These are phyloP conservation scores for Boletus sensibilis DNA, from an alignment of 768 basidiomycete species.

Conservation along the genomic window DNA sequence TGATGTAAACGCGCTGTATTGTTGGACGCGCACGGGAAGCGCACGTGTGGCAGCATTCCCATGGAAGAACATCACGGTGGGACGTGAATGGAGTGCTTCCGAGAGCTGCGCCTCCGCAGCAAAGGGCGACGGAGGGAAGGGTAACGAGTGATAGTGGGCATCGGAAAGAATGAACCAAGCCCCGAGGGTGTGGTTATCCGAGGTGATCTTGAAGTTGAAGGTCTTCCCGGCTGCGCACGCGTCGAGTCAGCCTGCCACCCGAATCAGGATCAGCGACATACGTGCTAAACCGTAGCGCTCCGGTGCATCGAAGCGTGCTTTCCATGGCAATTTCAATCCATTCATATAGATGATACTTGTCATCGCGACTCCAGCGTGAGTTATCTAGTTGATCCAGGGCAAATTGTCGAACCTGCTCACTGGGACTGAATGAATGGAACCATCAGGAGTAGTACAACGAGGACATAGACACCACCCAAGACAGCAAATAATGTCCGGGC, in stretches of 20 bases:
- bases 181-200: slow-evolving; percentile 78
- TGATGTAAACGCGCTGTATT: slow-evolving; percentile 65
- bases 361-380: slow-evolving; percentile 21
- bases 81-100: slow-evolving; percentile 53
- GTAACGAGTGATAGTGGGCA: slow-evolving; percentile 52
- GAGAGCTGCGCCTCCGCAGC: slow-evolving; percentile 44
- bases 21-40: slow-evolving; percentile 58
- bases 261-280: slow-evolving; percentile 36
- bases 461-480: slow-evolving; percentile 53
- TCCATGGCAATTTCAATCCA: slow-evolving; percentile 58
- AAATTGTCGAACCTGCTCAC: slow-evolving; percentile 40
- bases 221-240: slow-evolving; percentile 66
- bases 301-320: slow-evolving; percentile 62
- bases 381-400: slow-evolving; percentile 14
- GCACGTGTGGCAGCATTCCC: slow-evolving; percentile 88
- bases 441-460: slow-evolving; percentile 50
- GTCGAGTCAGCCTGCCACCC: neutral
- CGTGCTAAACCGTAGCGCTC: slow-evolving; percentile 82
- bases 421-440: slow-evolving; percentile 69
- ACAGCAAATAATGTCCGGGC: slow-evolving; percentile 37
- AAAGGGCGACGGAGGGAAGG: slow-evolving; percentile 37
- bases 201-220: slow-evolving; percentile 63
- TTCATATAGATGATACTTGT: slow-evolving; percentile 64
- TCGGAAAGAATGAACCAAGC: slow-evolving; percentile 85
- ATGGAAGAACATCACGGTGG: slow-evolving; percentile 89